Evolutionary conservation across 352 stramenopile genomes (phyloP), one percentile per base, ranked within the genome.

Genomic region (Pythium aquatile): DNA sequence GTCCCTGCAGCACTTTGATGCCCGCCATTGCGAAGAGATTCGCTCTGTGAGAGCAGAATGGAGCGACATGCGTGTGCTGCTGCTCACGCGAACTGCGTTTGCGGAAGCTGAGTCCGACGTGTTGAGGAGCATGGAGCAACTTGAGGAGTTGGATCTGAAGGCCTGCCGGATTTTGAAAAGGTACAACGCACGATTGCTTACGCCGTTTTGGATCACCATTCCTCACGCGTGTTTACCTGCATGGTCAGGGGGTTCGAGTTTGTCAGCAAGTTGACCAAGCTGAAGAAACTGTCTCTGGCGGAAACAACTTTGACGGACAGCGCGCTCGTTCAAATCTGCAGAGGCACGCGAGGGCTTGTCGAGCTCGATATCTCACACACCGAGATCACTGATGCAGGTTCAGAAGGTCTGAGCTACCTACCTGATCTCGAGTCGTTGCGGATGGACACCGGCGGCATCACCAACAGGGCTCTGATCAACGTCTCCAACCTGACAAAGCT

Each of bases 101-200:
- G 69, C 71, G 0, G 85, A 94, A 63, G 55, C 81, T 16, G 82
- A 93, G 54, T 64, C 78, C n/a, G 73, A 67, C 7, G 72, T 90
- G 20, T 58, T 94, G 56, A 78, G 75, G 13, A 68, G 75, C 42
- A 70, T 92, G 40, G 68, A 68, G 9, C 72, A 78, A 13, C 42
- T 92, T 37, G 55, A 77, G 51, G 81, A 94, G 60, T 64, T 94
- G 47, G 83, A 94, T 52, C 46, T 94, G 11, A 76, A 73, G 29
- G 77, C 79, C 51, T 93, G 84, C 62, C 74, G 73, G 37, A 80
- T 93, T 61, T 69, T 90, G 63, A 90, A 87, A 66, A 77, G 83
- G 83, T 92, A 14, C 32, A 10, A 37, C 32, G 32, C 20, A 24
- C 14, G 37, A 9, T 16, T 59, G 17, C 14, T 39, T 2, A 24